Conservation (phyloP, 225 moss, liverwort and hornwort genomes). For the Antitrichia curtipendula region DNA sequence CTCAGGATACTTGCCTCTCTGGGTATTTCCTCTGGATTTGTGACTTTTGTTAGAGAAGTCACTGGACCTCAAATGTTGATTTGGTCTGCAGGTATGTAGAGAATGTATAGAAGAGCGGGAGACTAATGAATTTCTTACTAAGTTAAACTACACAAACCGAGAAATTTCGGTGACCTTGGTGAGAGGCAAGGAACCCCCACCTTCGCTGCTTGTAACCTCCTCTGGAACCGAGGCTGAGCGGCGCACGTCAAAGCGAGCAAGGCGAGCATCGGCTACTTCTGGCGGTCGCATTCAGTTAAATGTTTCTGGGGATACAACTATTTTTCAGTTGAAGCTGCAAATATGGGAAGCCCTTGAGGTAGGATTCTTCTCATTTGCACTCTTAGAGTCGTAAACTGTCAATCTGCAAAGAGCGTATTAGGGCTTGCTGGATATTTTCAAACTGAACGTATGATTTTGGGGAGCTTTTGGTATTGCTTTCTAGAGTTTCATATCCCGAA, state of each 20-base stretch:
- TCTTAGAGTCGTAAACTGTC: background rate
- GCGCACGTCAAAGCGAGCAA: slow-evolving; percentile 85
- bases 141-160: slow-evolving; percentile 65
- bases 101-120: slow-evolving; percentile 93
- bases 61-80: background rate
- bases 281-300: slow-evolving; percentile 73
- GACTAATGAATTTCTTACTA: slow-evolving; percentile 69
- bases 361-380: background rate
- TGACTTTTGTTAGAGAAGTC: background rate
- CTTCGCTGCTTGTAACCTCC: slow-evolving; percentile 75
- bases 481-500: background rate
- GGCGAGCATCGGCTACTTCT: slow-evolving; percentile 78
- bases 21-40: background rate
- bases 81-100: slow-evolving; percentile 65
- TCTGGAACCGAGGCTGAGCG: slow-evolving; percentile 78
- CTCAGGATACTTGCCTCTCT: background rate
- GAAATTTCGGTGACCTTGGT: slow-evolving; percentile 93
- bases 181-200: slow-evolving; percentile 88
- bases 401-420: background rate
- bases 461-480: background rate
- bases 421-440: background rate
- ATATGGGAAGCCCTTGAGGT: slow-evolving; percentile 97
- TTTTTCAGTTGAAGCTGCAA: slow-evolving; percentile 94
- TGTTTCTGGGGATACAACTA: slow-evolving; percentile 88
- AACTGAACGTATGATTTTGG: background rate